Conservation (phyloP, 2,329 filamentous ascomycete species). For the Metarhizium robertsii region DNA sequence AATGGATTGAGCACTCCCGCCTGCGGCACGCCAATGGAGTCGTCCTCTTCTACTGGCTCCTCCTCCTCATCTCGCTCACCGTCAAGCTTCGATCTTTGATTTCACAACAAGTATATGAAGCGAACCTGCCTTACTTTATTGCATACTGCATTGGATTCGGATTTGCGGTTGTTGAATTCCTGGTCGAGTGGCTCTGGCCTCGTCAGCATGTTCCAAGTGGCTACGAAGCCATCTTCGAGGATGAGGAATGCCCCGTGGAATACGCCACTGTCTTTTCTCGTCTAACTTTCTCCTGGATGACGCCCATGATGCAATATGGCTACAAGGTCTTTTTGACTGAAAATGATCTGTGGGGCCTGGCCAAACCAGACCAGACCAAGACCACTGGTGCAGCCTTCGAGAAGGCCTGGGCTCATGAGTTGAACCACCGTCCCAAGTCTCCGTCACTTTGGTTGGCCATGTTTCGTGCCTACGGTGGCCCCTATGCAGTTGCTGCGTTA, state of each 20-base stretch:
- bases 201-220: conserved; percentile 51
- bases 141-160: conserved; percentile 65
- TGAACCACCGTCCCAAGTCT: conserved; percentile 51
- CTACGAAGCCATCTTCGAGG: conserved; percentile 48
- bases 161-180: conserved; percentile 60
- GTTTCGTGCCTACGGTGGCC: conserved; percentile 73
- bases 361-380: conserved; percentile 69
- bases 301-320: conserved; percentile 89
- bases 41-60: conserved; percentile 85
- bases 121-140: conserved; percentile 64
- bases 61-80: conserved; percentile 67
- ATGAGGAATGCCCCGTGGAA: conserved; percentile 64
- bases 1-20: conserved; percentile 79
- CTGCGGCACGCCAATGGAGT: conserved; percentile 80
- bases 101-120: conserved; percentile 61
- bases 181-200: conserved; percentile 79
- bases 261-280: conserved; percentile 91
- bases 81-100: conserved; percentile 83
- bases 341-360: conserved; percentile 89
- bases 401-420: conserved; percentile 65
- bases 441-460: conserved; percentile 76
- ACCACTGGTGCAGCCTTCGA: conserved; percentile 63
- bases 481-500: conserved; percentile 70
- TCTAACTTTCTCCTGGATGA: conserved; percentile 97
- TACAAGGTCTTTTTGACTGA: conserved; percentile 89